Base-by-base conservation (phyloP, 2,329 filamentous ascomycete species). In the Pestalotiopsis sp. region DNA sequence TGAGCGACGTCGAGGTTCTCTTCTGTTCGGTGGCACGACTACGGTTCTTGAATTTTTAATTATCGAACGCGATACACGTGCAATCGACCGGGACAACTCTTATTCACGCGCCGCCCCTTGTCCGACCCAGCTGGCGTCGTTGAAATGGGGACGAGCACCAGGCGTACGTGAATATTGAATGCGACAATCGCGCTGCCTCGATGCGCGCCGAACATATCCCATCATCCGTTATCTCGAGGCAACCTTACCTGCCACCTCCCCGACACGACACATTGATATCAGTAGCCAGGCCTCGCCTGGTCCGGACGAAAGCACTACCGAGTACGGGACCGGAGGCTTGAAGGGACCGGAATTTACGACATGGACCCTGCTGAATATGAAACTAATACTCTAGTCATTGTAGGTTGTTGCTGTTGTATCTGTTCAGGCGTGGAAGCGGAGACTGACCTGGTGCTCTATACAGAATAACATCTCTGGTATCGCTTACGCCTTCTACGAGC, bases 341-440 rank as follows among this genome's bases (percentile, higher is more conserved):
- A 59, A 60, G 60, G 25, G 70, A 71, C 76, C 72, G 79, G 72
- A 76, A 79, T 74, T 79, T 76, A 76, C 86, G 87, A 86, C 77
- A 90, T 90, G 88, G 88, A 90, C 80, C 85, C 85, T 79, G 86
- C 86, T 72, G 87, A 90, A 80, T 89, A 88, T 79, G 87, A 88
- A 76, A 90, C 88, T 77, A 90, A 90, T 80, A 84, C 83, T 70
- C 80, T 90, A 75, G 81, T 88, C 75, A 83, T 89, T 81, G 88
- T 90, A 73, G 75, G 86, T 81, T 20, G 45, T 14, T 14, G 12
- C 13, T 14, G 12, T 9, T 61, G 23, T 39, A 27, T 5, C 59
- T 31, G 3, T 36, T 7, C 11, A 52, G 49, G 23, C 62, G 52
- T 36, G 65, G 14, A 36, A 56, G 14, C 6, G 58, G 9, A 59